Evolutionary conservation across 768 basidiomycete genomes (phyloP), one percentile per base, ranked within the genome.

Genomic region (Tylopilus intermedius): DNA sequence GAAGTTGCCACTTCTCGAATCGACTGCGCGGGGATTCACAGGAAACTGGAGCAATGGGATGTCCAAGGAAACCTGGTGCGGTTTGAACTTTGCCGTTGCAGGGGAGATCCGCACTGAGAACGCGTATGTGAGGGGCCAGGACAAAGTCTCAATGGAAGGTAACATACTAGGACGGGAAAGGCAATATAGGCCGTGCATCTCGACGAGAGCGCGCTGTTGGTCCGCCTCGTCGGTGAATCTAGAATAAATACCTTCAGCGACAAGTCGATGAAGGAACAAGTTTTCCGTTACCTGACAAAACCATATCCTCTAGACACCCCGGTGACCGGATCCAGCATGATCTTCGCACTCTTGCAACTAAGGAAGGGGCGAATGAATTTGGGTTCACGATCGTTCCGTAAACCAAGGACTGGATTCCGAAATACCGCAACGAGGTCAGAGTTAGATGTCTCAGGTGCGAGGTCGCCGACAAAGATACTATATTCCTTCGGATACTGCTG

Each of bases 321-420:
- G 5, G 91, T 92, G 21, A 86, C 80, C 2, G 93, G 91, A 68
- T 94, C 91, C 45, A 92, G 74, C 91, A 94, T 94, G 58, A 92
- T 95, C 74, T 93, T 94, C 29, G 94, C 94, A 67, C 91, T 94
- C 75, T 92, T 93, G 72, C 92, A 94, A 67, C 90, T 94, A 35
- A 82, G 71, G 72, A 95, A 96, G 2, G 91, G 90, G 8, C 84
- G 79, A 49, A 94, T 91, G 58, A 91, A 88, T 67, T 90, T 89
- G 18, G 91, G 90, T 67, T 89, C 89, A 52, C 90, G 79, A 65
- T 93, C 90, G 64, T 86, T 88, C 53, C 90, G 80, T 49, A 92
- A 77, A 40, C 90, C 90, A 13, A 91, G 79, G 3, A 91, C 86
- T 0, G 91, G 91, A 68, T 94, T 91, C 63, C 90, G 85, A 71